These are phyloP conservation scores for Oryza glaberrima DNA, from an alignment of 176 grass and related monocot genomes.

Conservation along the genomic window DNA sequence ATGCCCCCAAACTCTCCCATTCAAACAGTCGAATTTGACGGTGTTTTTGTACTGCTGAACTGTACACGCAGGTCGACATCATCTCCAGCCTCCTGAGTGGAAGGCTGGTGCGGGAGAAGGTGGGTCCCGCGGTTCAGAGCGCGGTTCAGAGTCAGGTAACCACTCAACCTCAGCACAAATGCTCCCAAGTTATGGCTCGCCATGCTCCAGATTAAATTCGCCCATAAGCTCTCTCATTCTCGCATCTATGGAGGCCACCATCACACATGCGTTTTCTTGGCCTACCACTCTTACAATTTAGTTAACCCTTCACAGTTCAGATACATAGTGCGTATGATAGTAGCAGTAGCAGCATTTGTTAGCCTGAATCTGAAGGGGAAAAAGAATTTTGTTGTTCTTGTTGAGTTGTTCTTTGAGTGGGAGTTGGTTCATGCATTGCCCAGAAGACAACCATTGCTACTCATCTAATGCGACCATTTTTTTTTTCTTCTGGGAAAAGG, in stretches of 20 bases:
- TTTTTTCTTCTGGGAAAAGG: background rate
- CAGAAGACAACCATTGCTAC: slow-evolving; percentile 11
- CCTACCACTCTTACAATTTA: background rate
- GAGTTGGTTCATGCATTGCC: slow-evolving; percentile 13
- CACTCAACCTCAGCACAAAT: slow-evolving; percentile 20
- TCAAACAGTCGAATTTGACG: background rate
- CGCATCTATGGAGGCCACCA: background rate
- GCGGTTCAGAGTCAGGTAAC: slow-evolving; percentile 85
- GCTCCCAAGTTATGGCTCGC: background rate
- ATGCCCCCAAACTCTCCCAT: too few relatives aligned
- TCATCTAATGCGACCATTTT: background rate
- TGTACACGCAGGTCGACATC: slow-evolving; percentile 69
- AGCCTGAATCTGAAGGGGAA: background rate
- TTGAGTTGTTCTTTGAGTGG: background rate
- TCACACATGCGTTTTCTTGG: background rate
- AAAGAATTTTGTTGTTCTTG: background rate
- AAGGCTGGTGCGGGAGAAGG: slow-evolving; percentile 80
- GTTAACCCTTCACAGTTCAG: background rate
- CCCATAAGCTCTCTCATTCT: background rate
- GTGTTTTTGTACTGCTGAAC: background rate
- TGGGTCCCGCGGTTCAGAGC: slow-evolving; percentile 67
- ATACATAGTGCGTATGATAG: background rate
- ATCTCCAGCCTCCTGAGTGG: slow-evolving; percentile 76
- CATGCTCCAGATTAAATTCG: background rate
- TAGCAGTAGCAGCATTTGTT: background rate